Base-by-base conservation (phyloP, 1,139 yeast genomes). In the Candida sp. region DNA sequence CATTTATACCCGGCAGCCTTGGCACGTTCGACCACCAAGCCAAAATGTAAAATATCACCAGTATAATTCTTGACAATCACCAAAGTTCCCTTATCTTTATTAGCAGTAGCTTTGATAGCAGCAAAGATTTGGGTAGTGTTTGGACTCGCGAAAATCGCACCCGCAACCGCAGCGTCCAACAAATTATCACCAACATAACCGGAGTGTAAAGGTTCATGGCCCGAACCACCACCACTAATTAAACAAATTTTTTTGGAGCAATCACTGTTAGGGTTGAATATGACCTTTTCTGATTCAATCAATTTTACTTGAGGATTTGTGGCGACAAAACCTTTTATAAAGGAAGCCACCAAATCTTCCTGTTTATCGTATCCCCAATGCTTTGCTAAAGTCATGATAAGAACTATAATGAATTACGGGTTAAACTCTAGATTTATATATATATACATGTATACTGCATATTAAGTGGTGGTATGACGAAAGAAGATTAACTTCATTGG, bases 131-230 rank as follows among this genome's bases (percentile, higher is more conserved):
- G 97, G 55, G 83, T 86, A 2, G 96, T 87, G 5, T 95, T 84
- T 2, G 97, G 97, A 21, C 96, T 87, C 0, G 97, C 97, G 69
- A 91, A 91, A 19, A 88, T 76, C 37, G 86, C 81, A 30, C 98
- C 97, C 43, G 89, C 81, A 6, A 90, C 96, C 2, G 96, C 97
- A 33, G 86, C 96, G 55, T 87, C 89, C 36, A 91, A 65, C 56
- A 86, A 69, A 42, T 93, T 93, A 23, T 78, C 74, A 5, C 97
- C 97, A 11, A 91, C 93, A 59, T 81, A 90, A 0, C 97, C 97
- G 4, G 87, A 93, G 58, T 90, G 97, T 6, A 91, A 74, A 27
- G 97, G 97, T 64, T 91, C 97, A 60, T 91, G 98, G 33, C 98
- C 98, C 7, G 93, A 83, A 27, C 98, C 98, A 44, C 98, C 98